A percentile compares a stretch with the other conserved stretches of the same genome.
phyloP scores from a whole-genome alignment of 73 alveolate species.

The Breviolum minutum region DNA sequence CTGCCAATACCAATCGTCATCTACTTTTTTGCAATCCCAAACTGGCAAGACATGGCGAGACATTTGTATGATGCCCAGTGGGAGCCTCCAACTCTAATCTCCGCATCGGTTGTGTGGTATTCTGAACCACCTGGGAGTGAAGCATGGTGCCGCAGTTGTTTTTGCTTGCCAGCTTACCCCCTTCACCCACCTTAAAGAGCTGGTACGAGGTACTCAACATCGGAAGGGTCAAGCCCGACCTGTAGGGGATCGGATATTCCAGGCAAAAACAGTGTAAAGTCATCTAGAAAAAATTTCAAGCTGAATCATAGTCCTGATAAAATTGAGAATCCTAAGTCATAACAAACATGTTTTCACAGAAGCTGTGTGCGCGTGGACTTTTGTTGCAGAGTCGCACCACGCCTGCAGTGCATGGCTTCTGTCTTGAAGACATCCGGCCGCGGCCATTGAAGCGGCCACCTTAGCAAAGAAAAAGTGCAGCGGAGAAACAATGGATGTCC shows the following conservation, averaged over 20 bases:
- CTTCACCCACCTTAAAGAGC: background rate
- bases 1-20: too few relatives aligned
- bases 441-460: conserved; percentile 68
- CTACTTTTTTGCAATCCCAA: too few relatives aligned
- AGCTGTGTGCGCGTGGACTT: background rate
- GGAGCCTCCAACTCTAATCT: background rate
- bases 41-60: background rate
- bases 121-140: conserved; percentile 5
- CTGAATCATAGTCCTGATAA: background rate
- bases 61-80: background rate
- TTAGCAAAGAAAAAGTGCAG: background rate
- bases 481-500: background rate
- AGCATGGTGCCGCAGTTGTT: background rate
- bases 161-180: too few relatives aligned
- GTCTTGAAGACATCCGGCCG: conserved; percentile 39
- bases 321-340: background rate
- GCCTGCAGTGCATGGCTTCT: conserved; percentile 54
- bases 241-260: too few relatives aligned
- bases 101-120: background rate
- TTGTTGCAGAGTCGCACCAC: background rate
- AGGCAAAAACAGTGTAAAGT: too few relatives aligned
- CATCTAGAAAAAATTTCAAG: too few relatives aligned
- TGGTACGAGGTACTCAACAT: conserved; percentile 32
- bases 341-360: too few relatives aligned
- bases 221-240: background rate